Percentiles rank a stretch among this genome's conserved stretches.
These are phyloP conservation scores for Sporothrix globosa DNA, from an alignment of 2,329 filamentous ascomycete genomes.

Conservation along the genomic window DNA sequence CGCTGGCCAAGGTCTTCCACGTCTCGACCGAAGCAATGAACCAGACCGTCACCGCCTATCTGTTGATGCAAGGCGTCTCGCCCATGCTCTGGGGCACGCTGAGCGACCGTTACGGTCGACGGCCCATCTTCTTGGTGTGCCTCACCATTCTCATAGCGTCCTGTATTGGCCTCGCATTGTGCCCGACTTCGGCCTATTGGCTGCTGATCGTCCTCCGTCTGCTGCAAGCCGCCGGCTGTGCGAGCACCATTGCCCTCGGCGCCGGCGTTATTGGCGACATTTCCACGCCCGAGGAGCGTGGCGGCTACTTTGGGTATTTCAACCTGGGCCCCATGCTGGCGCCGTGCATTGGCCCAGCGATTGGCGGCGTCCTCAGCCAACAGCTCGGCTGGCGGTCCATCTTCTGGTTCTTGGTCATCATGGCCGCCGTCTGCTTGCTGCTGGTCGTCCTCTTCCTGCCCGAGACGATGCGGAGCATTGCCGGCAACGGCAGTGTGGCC, in stretches of 20 bases:
- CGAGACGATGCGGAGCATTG: constrained; percentile 42
- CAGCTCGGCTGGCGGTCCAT: constrained; percentile 34
- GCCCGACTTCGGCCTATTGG: constrained; percentile 43
- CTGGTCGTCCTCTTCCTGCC: constrained; percentile 47
- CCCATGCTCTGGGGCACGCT: constrained; percentile 46
- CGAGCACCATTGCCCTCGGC: constrained; percentile 44
- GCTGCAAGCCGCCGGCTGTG: constrained; percentile 43
- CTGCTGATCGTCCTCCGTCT: constrained; percentile 42
- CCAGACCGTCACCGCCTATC: constrained; percentile 43
- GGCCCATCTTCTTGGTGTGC: constrained; percentile 42
- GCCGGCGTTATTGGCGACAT: constrained; percentile 45
- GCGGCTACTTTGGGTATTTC: constrained; percentile 44
- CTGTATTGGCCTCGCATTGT: constrained; percentile 43
- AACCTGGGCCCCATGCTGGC: constrained; percentile 43
- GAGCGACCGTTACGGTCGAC: constrained; percentile 43
- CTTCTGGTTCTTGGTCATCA: constrained; percentile 34
- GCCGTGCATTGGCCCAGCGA: constrained; percentile 36
- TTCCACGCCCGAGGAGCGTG: constrained; percentile 42
- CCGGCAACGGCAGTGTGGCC: constrained; percentile 40
- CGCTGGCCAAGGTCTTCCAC: constrained; percentile 40
- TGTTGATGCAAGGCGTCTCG: constrained; percentile 43
- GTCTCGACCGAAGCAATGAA: constrained; percentile 42
- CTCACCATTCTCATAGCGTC: constrained; percentile 42
- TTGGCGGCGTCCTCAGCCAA: constrained; percentile 38
- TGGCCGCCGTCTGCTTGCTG: constrained; percentile 30